A percentile compares a stretch with the other conserved stretches of the same genome.
These are phyloP conservation scores for Microstegium vimineum DNA, from an alignment of 176 grass and related monocot genomes.

Conservation along the genomic window DNA sequence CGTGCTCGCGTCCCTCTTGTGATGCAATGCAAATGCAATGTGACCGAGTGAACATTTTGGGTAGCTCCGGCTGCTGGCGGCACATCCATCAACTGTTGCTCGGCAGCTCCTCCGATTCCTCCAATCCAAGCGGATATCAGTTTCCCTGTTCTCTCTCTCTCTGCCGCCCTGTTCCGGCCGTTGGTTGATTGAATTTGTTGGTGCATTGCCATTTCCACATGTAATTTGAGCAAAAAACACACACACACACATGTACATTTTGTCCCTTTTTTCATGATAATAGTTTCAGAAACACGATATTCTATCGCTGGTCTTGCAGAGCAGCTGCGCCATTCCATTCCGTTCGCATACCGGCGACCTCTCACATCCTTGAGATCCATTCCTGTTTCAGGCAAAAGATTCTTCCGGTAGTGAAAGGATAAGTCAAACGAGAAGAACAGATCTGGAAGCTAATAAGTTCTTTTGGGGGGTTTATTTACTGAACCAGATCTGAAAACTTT, in stretches of 20 bases:
- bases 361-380: not conserved
- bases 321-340: not conserved
- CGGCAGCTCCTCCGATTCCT: not conserved
- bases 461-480: not conserved
- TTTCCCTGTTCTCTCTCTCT: not conserved
- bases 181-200: conserved; percentile 8
- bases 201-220: not conserved
- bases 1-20: conserved; percentile 30
- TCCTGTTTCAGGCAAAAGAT: not conserved
- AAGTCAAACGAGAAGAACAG: conserved; percentile 10
- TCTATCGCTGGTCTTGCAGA: not conserved
- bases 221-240: conserved; percentile 8
- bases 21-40: not conserved
- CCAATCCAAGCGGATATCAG: not conserved
- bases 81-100: not conserved
- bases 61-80: not conserved
- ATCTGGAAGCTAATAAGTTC: not conserved
- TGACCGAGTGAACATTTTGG: not conserved
- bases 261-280: not conserved
- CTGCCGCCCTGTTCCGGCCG: not conserved
- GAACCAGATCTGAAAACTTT: not conserved
- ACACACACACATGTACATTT: conserved; percentile 25
- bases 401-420: not conserved
- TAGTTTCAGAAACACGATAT: not conserved
- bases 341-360: not conserved